Percentiles rank a stretch among this genome's conserved stretches.
phyloP scores from a whole-genome alignment of 129 eudicot genomes.

The Smallanthus sonchifolius region DNA sequence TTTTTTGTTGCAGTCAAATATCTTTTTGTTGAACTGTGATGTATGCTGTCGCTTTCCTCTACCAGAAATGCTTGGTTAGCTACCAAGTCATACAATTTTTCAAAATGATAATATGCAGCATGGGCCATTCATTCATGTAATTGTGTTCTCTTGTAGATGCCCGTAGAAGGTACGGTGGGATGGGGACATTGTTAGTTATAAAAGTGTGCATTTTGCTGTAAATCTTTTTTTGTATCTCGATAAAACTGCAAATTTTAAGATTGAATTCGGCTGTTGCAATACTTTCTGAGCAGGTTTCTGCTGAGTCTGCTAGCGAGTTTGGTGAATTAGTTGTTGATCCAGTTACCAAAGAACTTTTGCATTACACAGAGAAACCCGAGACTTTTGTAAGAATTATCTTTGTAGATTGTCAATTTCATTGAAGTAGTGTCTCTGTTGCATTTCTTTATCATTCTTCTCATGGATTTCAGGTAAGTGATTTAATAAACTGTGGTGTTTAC shows the following conservation, averaged over 20 bases:
- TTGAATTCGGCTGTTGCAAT: conserved; percentile 1
- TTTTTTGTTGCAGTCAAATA: conserved; percentile 70
- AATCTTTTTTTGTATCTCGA: background rate
- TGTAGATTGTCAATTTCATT: too few relatives aligned
- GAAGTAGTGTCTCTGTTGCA: conserved; percentile 12
- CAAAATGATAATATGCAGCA: background rate
- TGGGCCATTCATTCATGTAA: background rate
- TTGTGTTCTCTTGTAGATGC: too few relatives aligned
- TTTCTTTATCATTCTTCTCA: conserved; percentile 4
- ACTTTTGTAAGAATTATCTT: conserved; percentile 68
- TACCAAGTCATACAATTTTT: background rate
- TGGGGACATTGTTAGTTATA: conserved; percentile 84
- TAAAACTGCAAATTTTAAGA: background rate
- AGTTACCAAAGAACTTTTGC: conserved; percentile 73
- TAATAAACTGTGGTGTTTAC: conserved; percentile 88
- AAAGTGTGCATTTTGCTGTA: conserved; percentile 43
- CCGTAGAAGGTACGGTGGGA: conserved; percentile 74
- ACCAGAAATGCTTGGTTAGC: conserved; percentile 79
- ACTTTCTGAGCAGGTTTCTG: conserved; percentile 65
- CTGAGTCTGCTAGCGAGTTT: conserved; percentile 89
- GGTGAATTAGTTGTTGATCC: conserved; percentile 97
- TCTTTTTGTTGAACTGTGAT: conserved; percentile 80
- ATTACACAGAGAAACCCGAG: conserved; percentile 98
- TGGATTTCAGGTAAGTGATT: conserved; percentile 73
- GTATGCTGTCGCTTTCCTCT: conserved; percentile 93